These are phyloP conservation scores for Dioscorea cayenensis DNA, from an alignment of 116 monocot species.

Conservation along the genomic window DNA sequence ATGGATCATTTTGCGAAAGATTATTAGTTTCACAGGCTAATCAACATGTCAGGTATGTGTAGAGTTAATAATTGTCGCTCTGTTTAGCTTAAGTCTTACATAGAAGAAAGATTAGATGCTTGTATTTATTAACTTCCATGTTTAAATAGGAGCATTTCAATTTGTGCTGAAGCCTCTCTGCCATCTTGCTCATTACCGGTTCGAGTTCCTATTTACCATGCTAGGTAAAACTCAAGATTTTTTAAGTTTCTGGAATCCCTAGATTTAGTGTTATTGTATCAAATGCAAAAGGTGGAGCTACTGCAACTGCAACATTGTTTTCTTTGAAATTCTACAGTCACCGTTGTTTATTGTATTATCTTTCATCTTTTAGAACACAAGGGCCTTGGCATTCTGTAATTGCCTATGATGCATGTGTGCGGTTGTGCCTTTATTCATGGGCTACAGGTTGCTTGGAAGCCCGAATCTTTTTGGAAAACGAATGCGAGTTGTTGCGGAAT, in stretches of 20 bases:
- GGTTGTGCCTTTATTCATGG: constrained; percentile 97
- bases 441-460: constrained; percentile 98
- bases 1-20: constrained; percentile 9
- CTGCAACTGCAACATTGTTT: not conserved
- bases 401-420: constrained; percentile 98
- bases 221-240: constrained; percentile 32
- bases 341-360: not conserved
- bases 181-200: constrained; percentile 46
- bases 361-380: constrained; percentile 45
- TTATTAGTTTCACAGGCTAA: no score
- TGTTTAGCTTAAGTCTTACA: no score
- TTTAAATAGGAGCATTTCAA: constrained; percentile 21
- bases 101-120: no score
- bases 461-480: constrained; percentile 90
- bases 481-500: constrained; percentile 75
- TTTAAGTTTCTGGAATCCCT: not conserved
- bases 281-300: not conserved
- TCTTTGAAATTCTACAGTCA: not conserved
- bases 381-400: constrained; percentile 93
- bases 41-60: no score
- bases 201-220: constrained; percentile 81
- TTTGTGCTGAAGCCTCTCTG: constrained; percentile 17
- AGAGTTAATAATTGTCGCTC: no score
- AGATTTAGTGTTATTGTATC: not conserved
- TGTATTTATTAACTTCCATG: not conserved